phyloP scores from a whole-genome alignment of 1,284 basidiomycete species.

The Stereum hirsutum region DNA sequence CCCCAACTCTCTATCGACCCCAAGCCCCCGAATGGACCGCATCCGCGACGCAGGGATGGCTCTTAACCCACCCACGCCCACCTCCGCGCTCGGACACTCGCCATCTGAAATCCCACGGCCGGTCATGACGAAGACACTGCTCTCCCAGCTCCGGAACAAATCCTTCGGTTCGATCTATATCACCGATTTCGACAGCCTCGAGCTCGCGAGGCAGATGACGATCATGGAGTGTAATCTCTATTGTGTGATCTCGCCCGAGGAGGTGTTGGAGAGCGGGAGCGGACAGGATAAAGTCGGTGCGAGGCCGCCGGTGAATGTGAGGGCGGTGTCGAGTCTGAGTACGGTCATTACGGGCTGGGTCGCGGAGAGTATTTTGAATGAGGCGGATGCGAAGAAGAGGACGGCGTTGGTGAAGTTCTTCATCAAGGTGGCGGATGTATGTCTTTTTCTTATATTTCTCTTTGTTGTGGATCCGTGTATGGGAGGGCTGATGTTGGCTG shows the following conservation, averaged over 20 bases:
- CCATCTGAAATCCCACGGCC: slow-evolving; percentile 68
- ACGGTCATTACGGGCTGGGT: slow-evolving; percentile 96
- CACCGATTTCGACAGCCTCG: slow-evolving; percentile 90
- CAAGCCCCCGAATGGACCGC: slow-evolving; percentile 53
- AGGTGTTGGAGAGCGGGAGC: slow-evolving; percentile 79
- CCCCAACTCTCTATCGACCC: slow-evolving; percentile 33
- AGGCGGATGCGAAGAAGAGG: slow-evolving; percentile 85
- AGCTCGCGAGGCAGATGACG: slow-evolving; percentile 92
- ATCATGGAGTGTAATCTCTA: slow-evolving; percentile 89
- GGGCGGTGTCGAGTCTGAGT: slow-evolving; percentile 81
- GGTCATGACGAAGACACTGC: slow-evolving; percentile 75
- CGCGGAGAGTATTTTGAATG: slow-evolving; percentile 84
- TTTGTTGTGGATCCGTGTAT: slow-evolving; percentile 19
- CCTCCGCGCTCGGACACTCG: too few species aligned
- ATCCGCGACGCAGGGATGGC: slow-evolving; percentile 61
- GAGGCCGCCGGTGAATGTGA: slow-evolving; percentile 61
- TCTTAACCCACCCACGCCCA: slow-evolving; percentile 48
- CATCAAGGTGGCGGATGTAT: slow-evolving; percentile 90
- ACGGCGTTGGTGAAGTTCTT: slow-evolving; percentile 87
- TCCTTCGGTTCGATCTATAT: slow-evolving; percentile 56
- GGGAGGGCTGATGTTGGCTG: too few species aligned
- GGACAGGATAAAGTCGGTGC: slow-evolving; percentile 64
- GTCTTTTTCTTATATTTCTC: slow-evolving; percentile 22
- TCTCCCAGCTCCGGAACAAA: slow-evolving; percentile 50
- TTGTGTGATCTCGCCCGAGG: slow-evolving; percentile 78